Percentiles rank a stretch among this genome's conserved stretches.
phyloP scores from a whole-genome alignment of 23 red algal genomes.

The Gracilaria domingensis region DNA sequence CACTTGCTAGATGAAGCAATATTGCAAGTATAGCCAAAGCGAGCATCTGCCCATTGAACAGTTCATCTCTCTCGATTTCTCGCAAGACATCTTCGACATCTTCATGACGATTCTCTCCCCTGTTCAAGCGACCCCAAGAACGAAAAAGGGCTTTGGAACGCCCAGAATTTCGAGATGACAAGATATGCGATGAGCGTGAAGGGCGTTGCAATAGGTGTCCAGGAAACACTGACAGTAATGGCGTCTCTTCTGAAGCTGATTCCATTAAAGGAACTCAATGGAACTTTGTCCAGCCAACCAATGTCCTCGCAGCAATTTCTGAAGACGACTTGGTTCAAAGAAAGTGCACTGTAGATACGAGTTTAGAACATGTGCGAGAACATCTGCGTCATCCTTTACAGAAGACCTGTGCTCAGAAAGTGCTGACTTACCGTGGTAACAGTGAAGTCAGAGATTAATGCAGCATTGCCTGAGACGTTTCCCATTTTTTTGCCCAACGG shows the following conservation, averaged over 20 bases:
- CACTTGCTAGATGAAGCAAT: conserved; percentile 49
- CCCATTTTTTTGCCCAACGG: too few relatives aligned
- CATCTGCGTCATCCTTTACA: too few relatives aligned
- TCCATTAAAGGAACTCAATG: background rate
- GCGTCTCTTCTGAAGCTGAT: background rate
- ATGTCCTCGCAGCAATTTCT: too few relatives aligned
- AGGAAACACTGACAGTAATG: background rate
- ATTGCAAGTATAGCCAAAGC: conserved; percentile 20
- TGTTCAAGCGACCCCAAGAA: background rate
- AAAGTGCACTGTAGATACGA: background rate
- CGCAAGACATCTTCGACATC: conserved; percentile 4
- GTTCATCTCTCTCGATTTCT: background rate
- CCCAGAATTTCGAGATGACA: background rate
- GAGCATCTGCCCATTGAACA: background rate
- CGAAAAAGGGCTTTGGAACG: background rate
- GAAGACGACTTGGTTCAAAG: too few relatives aligned
- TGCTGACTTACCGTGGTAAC: too few relatives aligned
- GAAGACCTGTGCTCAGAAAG: too few relatives aligned
- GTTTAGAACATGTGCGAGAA: too few relatives aligned
- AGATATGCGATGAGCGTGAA: background rate
- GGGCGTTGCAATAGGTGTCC: background rate
- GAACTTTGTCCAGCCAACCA: background rate
- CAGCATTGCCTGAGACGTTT: too few relatives aligned
- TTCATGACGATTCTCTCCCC: background rate
- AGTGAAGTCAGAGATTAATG: too few relatives aligned